Conservation (phyloP, 2,329 filamentous ascomycete genomes). For the Penicillium sp. region DNA sequence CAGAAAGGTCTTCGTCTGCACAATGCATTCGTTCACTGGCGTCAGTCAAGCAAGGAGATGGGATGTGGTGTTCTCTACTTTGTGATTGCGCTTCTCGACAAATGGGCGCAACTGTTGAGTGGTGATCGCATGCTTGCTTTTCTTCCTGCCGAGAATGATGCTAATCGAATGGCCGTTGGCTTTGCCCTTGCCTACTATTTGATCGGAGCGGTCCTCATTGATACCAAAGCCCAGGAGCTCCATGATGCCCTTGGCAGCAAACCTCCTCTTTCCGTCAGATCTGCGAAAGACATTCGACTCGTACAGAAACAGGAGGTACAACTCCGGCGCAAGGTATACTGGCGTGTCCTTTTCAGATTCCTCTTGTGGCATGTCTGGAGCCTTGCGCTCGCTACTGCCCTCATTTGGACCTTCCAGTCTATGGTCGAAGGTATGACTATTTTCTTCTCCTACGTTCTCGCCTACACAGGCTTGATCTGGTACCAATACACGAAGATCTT, state of each 20-base stretch:
- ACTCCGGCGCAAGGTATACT: conserved; percentile 50
- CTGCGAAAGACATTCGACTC: conserved; percentile 42
- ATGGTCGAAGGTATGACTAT: conserved; percentile 44
- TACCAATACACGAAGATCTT: conserved; percentile 56
- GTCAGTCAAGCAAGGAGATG: conserved; percentile 55
- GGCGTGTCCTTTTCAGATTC: conserved; percentile 49
- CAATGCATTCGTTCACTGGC: conserved; percentile 58
- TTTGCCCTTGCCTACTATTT: conserved; percentile 59
- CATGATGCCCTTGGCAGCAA: conserved; percentile 45
- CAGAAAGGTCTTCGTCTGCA: conserved; percentile 56
- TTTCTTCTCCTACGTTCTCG: conserved; percentile 49
- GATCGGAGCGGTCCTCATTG: conserved; percentile 55
- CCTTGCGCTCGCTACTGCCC: conserved; percentile 47
- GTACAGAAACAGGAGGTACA: conserved; percentile 46
- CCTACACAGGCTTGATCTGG: conserved; percentile 53
- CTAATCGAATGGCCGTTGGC: conserved; percentile 48
- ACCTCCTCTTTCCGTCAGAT: conserved; percentile 40
- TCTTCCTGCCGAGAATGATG: conserved; percentile 32
- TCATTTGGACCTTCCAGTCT: conserved; percentile 53
- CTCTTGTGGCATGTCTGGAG: conserved; percentile 54
- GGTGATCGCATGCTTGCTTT: conserved; percentile 41
- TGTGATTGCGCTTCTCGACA: conserved; percentile 54
- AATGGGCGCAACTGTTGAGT: conserved; percentile 51
- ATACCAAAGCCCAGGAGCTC: conserved; percentile 53
- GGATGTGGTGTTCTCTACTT: conserved; percentile 56